Conservation (phyloP, 257 asterid species). For the Ilex aquifolium region DNA sequence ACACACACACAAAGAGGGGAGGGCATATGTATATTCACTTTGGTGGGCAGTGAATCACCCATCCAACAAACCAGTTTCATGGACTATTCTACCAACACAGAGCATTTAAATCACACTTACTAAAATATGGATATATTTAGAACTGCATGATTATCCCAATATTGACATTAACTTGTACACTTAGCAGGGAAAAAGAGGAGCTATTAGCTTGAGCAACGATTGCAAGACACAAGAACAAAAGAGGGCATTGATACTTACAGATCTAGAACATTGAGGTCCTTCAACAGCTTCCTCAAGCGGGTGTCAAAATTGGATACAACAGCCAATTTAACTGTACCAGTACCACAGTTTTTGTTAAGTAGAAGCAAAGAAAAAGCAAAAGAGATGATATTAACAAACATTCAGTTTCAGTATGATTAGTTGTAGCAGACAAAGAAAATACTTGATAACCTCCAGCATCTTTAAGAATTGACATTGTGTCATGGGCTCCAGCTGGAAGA, state of each 20-base stretch:
- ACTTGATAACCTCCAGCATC: conserved; percentile 68
- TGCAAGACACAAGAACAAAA: not conserved
- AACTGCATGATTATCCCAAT: not conserved
- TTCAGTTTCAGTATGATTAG: not conserved
- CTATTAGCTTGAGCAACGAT: no score
- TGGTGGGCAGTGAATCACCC: no score
- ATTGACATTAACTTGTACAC: not conserved
- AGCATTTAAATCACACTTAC: no score
- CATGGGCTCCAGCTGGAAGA: conserved; percentile 83
- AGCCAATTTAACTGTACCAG: conserved; percentile 77
- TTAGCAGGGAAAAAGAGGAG: not conserved
- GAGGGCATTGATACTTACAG: conserved; percentile 45
- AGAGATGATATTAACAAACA: not conserved
- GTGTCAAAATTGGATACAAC: conserved; percentile 95
- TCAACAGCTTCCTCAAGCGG: conserved; percentile 79
- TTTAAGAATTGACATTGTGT: conserved; percentile 51
- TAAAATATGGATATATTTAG: no score
- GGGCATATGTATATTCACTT: no score
- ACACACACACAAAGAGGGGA: no score
- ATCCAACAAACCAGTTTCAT: no score
- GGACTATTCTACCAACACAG: no score
- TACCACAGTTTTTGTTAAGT: conserved; percentile 15
- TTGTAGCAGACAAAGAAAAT: conserved; percentile 20
- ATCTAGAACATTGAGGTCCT: conserved; percentile 67
- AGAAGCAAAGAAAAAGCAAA: conserved; percentile 12